Conservation (phyloP, 2,329 filamentous ascomycete species). For the Xylariomycetidae sp. region DNA sequence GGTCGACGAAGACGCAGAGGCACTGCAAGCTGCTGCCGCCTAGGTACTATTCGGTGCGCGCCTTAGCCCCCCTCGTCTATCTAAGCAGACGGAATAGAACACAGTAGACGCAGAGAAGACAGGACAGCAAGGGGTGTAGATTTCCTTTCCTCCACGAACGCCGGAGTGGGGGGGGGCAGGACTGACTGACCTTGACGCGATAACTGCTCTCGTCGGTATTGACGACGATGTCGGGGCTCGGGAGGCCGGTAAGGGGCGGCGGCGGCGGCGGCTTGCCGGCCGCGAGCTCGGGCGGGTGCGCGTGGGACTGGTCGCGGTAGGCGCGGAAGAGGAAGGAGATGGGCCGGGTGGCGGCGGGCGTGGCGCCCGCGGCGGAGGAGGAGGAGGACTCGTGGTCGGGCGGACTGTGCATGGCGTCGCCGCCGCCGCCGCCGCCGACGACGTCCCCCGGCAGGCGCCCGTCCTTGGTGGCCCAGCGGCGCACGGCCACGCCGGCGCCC, state of each 20-base stretch:
- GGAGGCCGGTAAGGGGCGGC: no score
- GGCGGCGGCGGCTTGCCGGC: no score
- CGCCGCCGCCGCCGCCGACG: constrained; percentile 2
- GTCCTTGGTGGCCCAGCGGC: constrained; percentile 14
- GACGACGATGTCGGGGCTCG: constrained; percentile 15
- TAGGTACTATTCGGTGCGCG: constrained; percentile 13
- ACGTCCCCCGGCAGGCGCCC: constrained; percentile 3
- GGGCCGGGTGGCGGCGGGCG: not conserved
- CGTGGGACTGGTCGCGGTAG: not conserved
- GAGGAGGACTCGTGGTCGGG: not conserved
- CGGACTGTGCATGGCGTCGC: not conserved
- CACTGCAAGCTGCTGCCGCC: constrained; percentile 11
- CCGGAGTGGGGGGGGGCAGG: no score
- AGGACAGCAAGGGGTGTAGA: no score
- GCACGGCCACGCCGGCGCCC: constrained; percentile 11
- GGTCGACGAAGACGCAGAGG: constrained; percentile 18
- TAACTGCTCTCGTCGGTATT: constrained; percentile 18
- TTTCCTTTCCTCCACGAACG: no score
- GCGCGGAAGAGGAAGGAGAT: constrained; percentile 1
- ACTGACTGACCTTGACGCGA: constrained; percentile 9
- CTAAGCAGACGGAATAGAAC: no score
- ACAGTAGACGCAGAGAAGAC: no score
- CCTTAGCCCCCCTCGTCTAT: no score
- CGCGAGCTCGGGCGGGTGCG: not conserved
- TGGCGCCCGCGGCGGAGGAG: not conserved